phyloP scores from a whole-genome alignment of 352 stramenopile genomes.

The Thalassiosira pacifica region DNA sequence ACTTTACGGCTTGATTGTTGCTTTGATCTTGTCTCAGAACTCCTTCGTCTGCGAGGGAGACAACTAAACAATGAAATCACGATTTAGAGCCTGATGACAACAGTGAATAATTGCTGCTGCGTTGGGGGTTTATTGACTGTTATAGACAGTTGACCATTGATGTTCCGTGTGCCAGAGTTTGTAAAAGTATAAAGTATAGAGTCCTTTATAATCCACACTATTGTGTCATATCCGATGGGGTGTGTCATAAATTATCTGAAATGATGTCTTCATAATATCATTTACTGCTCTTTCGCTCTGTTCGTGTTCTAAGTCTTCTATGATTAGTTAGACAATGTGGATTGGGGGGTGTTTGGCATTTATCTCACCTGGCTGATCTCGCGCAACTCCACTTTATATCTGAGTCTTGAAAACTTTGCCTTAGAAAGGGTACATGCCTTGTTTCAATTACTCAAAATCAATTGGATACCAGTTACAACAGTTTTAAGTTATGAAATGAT shows the following conservation, averaged over 20 bases:
- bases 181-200: not conserved
- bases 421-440: too few relatives aligned
- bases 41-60: slow-evolving; percentile 85
- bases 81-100: not conserved
- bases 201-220: not conserved
- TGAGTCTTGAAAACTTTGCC: too few relatives aligned
- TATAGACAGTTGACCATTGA: slow-evolving; percentile 1
- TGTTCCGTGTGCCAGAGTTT: slow-evolving; percentile 3
- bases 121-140: not conserved
- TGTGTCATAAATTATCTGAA: not conserved
- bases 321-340: too few relatives aligned
- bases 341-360: too few relatives aligned
- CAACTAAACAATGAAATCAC: slow-evolving; percentile 64
- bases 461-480: too few relatives aligned
- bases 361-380: too few relatives aligned
- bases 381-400: too few relatives aligned
- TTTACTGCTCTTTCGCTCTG: too few relatives aligned
- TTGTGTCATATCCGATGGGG: not conserved
- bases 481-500: not conserved
- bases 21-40: slow-evolving; percentile 88
- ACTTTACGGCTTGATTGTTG: slow-evolving; percentile 91
- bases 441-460: too few relatives aligned
- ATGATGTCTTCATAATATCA: too few relatives aligned
- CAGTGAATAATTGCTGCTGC: slow-evolving; percentile 1
- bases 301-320: too few relatives aligned